These are phyloP conservation scores for Fraxinus angustifolia DNA, from an alignment of 305 asterid genomes.

Conservation along the genomic window DNA sequence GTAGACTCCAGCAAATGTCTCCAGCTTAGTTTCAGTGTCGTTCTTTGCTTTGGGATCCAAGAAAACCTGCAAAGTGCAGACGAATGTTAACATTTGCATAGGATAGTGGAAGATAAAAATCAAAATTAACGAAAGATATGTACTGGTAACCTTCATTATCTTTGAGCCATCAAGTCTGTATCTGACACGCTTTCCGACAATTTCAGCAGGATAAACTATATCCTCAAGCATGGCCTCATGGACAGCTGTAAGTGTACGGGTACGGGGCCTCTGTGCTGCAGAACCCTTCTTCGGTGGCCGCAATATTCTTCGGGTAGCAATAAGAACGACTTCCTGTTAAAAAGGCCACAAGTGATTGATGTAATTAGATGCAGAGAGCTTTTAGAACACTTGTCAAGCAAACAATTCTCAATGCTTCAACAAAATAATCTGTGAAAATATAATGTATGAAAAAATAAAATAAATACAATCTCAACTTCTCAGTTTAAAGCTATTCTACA, in stretches of 20 bases:
- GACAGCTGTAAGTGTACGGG: conserved; percentile 39
- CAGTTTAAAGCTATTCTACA: background rate
- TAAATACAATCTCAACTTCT: background rate
- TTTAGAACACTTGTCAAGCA: background rate
- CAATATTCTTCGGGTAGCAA: conserved; percentile 37
- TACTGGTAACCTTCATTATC: conserved; percentile 30
- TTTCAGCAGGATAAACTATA: conserved; percentile 38
- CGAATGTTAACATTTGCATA: background rate
- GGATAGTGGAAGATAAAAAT: too few relatives aligned
- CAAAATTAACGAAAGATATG: background rate
- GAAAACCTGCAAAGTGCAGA: conserved; percentile 16
- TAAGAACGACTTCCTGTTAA: conserved; percentile 33
- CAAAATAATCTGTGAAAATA: background rate
- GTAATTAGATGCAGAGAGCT: background rate
- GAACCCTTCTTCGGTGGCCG: conserved; percentile 41
- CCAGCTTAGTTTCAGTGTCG: conserved; percentile 32
- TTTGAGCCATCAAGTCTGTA: conserved; percentile 36
- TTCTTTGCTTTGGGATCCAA: conserved; percentile 36
- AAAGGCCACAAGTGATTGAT: background rate
- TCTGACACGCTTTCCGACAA: conserved; percentile 38
- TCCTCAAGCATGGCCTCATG: conserved; percentile 44
- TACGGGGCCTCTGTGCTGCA: conserved; percentile 36
- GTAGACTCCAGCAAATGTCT: conserved; percentile 31
- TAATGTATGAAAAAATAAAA: background rate
- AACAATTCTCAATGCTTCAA: background rate